Base-by-base conservation (phyloP, 1,284 basidiomycete genomes). In the Irpex lacteus region DNA sequence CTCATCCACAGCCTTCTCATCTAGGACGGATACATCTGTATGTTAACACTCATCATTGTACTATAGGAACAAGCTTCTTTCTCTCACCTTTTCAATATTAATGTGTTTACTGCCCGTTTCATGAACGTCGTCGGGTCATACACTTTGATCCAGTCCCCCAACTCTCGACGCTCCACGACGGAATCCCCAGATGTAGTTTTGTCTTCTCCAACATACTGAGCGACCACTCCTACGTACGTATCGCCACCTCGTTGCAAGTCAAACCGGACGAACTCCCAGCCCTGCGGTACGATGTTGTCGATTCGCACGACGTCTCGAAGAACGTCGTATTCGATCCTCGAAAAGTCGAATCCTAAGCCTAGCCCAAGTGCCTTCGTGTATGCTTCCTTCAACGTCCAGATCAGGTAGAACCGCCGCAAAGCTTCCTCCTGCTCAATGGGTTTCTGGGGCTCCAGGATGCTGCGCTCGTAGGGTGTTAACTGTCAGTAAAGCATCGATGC, bases 301-400 rank as follows among this genome's bases (percentile, higher is more conserved):
- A 92, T 81, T 34, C 78, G 79, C 36, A 92, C 77, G 7, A 75
- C 66, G 60, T 82, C 81, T 36, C 77, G 70, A 21, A 72, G 72
- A 6, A 87, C 77, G 70, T 91, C 82, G 70, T 88, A 91, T 71
- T 92, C 85, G 65, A 93, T 84, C 37, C 91, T 82, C 49, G 78
- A 78, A 75, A 93, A 91, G 69, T 93, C 88, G 70, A 93, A 93
- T 1, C 90, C 89, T n/a, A 94, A 82, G 0, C 92, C 92, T 40
- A 90, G 73, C 4, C 92, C 92, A 32, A 93, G 80, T 4, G 92
- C 91, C 76, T 95, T 95, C 2, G 91, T 91, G 72, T 92, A 95
- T 3, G 93, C 91, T 73, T 95, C 92, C 75, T 95, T 95, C 71
- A 92, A 77, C 3, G 92, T 94, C 92, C 92, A 95, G 65, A 93